Evolutionary conservation across 2,329 filamentous ascomycete genomes (phyloP).

Genomic region (Alternaria incomplexa): DNA sequence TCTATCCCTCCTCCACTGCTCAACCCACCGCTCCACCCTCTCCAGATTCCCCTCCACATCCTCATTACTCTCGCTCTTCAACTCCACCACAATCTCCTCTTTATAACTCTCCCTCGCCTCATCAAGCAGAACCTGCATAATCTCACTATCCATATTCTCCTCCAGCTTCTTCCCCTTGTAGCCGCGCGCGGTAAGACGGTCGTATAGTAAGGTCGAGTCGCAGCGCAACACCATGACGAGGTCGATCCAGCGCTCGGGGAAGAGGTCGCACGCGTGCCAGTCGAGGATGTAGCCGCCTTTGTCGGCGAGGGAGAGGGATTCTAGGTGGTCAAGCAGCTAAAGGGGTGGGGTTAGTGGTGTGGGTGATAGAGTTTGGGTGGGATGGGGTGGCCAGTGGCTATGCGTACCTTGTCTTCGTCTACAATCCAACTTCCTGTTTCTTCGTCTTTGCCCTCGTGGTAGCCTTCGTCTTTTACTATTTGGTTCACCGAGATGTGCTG

Average conservation of each 20-base stretch:
- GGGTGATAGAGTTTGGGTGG: neutral
- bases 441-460: conserved; percentile 87
- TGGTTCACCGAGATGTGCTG: conserved; percentile 89
- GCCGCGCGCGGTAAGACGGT: conserved; percentile 77
- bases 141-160: conserved; percentile 96
- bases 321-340: conserved; percentile 85
- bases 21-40: conserved; percentile 80
- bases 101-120: conserved; percentile 89
- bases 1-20: conserved; percentile 78
- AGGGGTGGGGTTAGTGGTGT: neutral
- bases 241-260: conserved; percentile 92
- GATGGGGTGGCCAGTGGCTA: neutral
- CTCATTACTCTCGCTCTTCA: conserved; percentile 82
- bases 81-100: conserved; percentile 84
- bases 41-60: conserved; percentile 91
- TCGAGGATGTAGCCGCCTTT: conserved; percentile 88
- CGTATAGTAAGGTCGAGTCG: conserved; percentile 80
- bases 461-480: conserved; percentile 85
- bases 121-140: conserved; percentile 92
- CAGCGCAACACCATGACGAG: conserved; percentile 90
- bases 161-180: conserved; percentile 88
- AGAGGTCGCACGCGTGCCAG: conserved; percentile 97
- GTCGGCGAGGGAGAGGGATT: conserved; percentile 70
- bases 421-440: conserved; percentile 89
- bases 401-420: conserved; percentile 86